A percentile compares a stretch with the other conserved stretches of the same genome.
These are phyloP conservation scores for Debaryomycetaceae sp. DNA, from an alignment of 1,139 yeast species.

Conservation along the genomic window DNA sequence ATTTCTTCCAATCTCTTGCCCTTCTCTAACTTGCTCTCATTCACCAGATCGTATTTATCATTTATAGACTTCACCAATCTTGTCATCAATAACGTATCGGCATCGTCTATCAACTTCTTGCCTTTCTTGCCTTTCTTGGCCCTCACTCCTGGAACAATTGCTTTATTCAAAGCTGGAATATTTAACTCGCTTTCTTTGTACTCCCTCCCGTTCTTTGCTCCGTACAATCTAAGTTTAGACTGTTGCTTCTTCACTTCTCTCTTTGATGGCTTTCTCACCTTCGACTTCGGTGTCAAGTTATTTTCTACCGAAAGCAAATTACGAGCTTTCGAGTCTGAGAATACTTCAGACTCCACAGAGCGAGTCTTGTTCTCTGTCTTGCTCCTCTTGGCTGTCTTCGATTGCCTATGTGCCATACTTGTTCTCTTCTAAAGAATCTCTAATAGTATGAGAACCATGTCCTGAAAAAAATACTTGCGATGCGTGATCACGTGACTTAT, in stretches of 20 bases:
- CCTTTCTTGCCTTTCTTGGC: slow-evolving; percentile 84
- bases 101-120: slow-evolving; percentile 77
- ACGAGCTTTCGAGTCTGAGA: slow-evolving; percentile 60
- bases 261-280: slow-evolving; percentile 48
- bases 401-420: slow-evolving; percentile 53
- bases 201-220: slow-evolving; percentile 61
- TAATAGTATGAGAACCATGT: not conserved
- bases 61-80: slow-evolving; percentile 78
- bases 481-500: not conserved
- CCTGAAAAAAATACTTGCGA: not conserved
- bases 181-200: slow-evolving; percentile 77
- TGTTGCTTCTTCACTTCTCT: slow-evolving; percentile 62
- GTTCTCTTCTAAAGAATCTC: not conserved
- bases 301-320: slow-evolving; percentile 61
- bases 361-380: slow-evolving; percentile 52
- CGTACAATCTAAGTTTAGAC: slow-evolving; percentile 61
- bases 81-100: slow-evolving; percentile 58
- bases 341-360: slow-evolving; percentile 63
- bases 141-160: slow-evolving; percentile 83
- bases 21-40: slow-evolving; percentile 87
- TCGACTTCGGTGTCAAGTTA: slow-evolving; percentile 60
- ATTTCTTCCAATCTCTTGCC: slow-evolving; percentile 86
- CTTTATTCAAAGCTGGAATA: slow-evolving; percentile 74
- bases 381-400: slow-evolving; percentile 56
- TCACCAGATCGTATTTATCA: slow-evolving; percentile 74